Evolutionary conservation across 352 stramenopile species (phyloP).

Genomic region (Thraustotheca clavata): DNA sequence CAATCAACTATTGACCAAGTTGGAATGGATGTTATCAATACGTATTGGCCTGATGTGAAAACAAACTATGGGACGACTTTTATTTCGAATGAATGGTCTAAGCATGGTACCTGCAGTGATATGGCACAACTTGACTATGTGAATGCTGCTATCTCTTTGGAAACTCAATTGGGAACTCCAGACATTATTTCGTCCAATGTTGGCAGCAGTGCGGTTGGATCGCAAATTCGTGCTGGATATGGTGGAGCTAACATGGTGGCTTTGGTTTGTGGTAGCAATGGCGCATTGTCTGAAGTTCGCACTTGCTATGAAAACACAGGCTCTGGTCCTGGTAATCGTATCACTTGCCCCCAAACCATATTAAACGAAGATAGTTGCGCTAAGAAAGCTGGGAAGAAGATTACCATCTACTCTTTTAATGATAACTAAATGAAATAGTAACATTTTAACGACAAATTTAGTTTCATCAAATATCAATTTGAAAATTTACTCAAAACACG

Average conservation of each 20-base stretch:
- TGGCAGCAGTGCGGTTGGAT: constrained; percentile 33
- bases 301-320: too few species aligned
- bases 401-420: too few species aligned
- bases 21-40: constrained; percentile 53
- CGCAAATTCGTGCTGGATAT: constrained; percentile 32
- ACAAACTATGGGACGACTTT: constrained; percentile 44
- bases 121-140: constrained; percentile 84
- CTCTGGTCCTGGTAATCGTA: too few species aligned
- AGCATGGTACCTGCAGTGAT: constrained; percentile 89
- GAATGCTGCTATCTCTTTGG: constrained; percentile 54
- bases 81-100: constrained; percentile 91
- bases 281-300: too few species aligned
- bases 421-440: too few species aligned
- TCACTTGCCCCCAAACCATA: too few species aligned
- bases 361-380: too few species aligned
- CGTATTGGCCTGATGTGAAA: constrained; percentile 88
- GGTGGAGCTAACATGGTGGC: constrained; percentile 14
- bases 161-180: constrained; percentile 44
- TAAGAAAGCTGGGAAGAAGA: too few species aligned
- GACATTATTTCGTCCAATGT: constrained; percentile 50
- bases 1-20: constrained; percentile 43
- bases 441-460: too few species aligned
- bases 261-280: too few species aligned
- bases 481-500: too few species aligned
- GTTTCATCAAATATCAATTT: too few species aligned